Evolutionary conservation across 768 basidiomycete genomes (phyloP), one percentile per base, ranked within the genome.

Genomic region (Lepiota venenata): DNA sequence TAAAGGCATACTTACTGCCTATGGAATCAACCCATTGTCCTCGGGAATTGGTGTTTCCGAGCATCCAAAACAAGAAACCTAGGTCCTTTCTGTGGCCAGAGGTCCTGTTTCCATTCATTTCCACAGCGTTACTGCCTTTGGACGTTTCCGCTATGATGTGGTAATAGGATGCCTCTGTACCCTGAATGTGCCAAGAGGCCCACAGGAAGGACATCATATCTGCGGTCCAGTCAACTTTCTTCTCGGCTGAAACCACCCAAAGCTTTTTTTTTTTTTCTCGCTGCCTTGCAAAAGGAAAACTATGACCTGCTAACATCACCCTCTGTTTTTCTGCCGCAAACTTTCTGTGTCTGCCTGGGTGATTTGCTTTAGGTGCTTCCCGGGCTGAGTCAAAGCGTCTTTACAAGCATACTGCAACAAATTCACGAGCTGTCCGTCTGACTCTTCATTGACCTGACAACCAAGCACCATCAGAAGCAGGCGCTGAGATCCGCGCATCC

Each of bases 401-500:
- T 46, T 52, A 12, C 38, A 39, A 21, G 36, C 18, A 20, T n/a
- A 41, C 27, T 5, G 60, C 64, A 63, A 66, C 65, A 65, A 60
- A 61, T 64, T 65, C 47, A 55, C 32, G 18, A 41, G 56, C 64
- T 69, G 68, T 65, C 64, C 46, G 61, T 59, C 56, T 69, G 65
- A 50, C 66, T 69, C 67, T 61, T 64, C 61, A 63, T 65, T 61
- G 58, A 65, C 72, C 63, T 75, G 67, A 65, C 71, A 60, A 75
- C 74, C 64, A 58, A 60, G 54, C 60, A 63, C 65, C 68, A 72
- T 71, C 70, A 73, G 69, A 71, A 64, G 60, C 55, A 59, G 62
- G 59, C 61, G 64, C 67, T 62, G 67, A 73, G 74, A 76, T 75
- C 75, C 75, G 73, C 74, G 69, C 67, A 68, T 66, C 59, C 65